Base-by-base conservation (phyloP, 2,329 filamentous ascomycete species). In the Penicillium sp. region DNA sequence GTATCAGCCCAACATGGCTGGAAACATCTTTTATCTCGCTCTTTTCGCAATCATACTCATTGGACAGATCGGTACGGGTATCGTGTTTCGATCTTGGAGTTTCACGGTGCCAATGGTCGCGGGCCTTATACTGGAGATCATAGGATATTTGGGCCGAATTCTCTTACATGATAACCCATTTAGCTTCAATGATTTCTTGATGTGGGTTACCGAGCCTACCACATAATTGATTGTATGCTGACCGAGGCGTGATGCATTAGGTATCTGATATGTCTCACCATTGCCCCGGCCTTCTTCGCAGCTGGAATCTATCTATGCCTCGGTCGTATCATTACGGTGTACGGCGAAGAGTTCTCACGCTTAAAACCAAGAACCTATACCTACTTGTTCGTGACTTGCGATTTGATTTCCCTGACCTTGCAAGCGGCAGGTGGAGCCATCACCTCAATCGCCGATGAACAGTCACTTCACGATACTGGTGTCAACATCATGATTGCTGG, bases 281-380 rank as follows among this genome's bases (percentile, higher is more conserved):
- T 88, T 56, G 85, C 78, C 0, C 86, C 87, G 0, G 85, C 85
- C 1, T 88, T 88, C 66, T 77, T 88, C 68, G 81, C 84, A 9
- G 86, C 84, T 1, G 83, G 79, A 1, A 80, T 89, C 39, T 89
- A 89, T 65, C 74, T 89, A 50, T 86, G 83, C 58, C 51, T 64
- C 1, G 63, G 53, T 29, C 44, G 57, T 5, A 57, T 59, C 34
- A 32, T 65, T n/a, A 32, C 34, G 9, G 53, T 55, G 31, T 62
- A 59, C 34, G 53, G 51, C 42, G 58, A 58, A 39, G 32, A 29
- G 14, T 37, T 58, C 18, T 34, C 43, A 18, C 53, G 53, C 8
- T 43, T 66, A 1, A 44, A 47, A 40, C 38, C 38, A 20, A 46
- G 54, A 18, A 58, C 31, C 13, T 52, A 42, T 38, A 51, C 53